Evolutionary conservation across 495 filamentous ascomycete species (phyloP).

Genomic region (Poronia punctata): DNA sequence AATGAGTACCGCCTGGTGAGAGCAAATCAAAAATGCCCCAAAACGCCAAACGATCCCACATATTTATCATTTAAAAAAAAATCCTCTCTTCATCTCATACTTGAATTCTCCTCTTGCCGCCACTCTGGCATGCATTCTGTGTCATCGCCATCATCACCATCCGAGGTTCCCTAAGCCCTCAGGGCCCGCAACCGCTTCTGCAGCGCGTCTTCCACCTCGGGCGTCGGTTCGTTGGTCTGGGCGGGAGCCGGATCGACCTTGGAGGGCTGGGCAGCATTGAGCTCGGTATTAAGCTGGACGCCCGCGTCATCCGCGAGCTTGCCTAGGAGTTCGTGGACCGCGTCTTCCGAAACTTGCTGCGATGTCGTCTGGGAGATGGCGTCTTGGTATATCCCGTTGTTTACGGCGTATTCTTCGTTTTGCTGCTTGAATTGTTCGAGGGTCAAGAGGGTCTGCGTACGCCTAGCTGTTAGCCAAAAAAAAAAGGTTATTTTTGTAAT

Average conservation of each 20-base stretch:
- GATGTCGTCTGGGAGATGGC: conserved; percentile 69
- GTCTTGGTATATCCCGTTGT: conserved; percentile 76
- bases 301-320: conserved; percentile 81
- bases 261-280: conserved; percentile 54
- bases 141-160: not conserved
- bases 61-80: too few relatives aligned
- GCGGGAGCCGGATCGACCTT: conserved; percentile 42
- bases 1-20: too few relatives aligned
- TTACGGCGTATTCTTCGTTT: conserved; percentile 79
- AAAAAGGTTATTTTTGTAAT: not conserved
- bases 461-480: conserved; percentile 43
- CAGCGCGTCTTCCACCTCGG: conserved; percentile 57
- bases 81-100: too few relatives aligned
- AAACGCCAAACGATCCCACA: too few relatives aligned
- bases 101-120: too few relatives aligned
- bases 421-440: conserved; percentile 79
- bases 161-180: conserved; percentile 29
- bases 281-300: conserved; percentile 63
- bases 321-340: conserved; percentile 70
- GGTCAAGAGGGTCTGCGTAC: conserved; percentile 37
- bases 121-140: too few relatives aligned
- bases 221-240: conserved; percentile 45
- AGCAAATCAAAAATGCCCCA: too few relatives aligned
- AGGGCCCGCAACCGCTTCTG: conserved; percentile 52
- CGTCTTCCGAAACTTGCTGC: conserved; percentile 71